Evolutionary conservation across 2,329 filamentous ascomycete species (phyloP).

Genomic region (Celoporthe dispersa): DNA sequence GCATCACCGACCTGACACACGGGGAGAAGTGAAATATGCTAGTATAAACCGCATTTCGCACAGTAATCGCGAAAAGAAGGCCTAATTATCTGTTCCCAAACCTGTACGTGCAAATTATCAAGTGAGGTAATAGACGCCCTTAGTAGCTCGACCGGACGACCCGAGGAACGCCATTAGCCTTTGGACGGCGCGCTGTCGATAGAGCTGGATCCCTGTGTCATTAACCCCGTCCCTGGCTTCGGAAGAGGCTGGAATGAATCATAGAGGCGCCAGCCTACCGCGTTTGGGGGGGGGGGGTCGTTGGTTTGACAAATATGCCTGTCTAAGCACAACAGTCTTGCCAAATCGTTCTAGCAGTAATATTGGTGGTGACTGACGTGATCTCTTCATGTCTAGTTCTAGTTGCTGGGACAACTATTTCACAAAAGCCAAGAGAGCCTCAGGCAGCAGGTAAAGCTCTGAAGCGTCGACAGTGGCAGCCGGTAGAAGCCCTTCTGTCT

Average conservation of each 20-base stretch:
- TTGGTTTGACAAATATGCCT: background rate
- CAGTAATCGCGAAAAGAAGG: background rate
- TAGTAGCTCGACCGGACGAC: background rate
- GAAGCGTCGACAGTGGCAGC: background rate
- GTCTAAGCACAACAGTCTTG: background rate
- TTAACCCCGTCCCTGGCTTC: background rate
- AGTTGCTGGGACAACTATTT: background rate
- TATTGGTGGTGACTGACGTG: background rate
- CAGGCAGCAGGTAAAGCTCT: no score
- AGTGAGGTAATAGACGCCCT: conserved; percentile 1
- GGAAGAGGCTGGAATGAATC: conserved; percentile 3
- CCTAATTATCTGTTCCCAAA: background rate
- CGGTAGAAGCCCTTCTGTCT: background rate
- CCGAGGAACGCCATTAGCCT: background rate
- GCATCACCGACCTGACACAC: no score
- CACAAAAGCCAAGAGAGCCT: background rate
- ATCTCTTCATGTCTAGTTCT: background rate
- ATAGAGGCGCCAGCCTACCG: background rate
- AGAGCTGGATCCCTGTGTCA: background rate
- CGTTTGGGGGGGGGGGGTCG: background rate
- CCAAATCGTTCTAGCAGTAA: background rate
- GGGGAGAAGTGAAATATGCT: background rate
- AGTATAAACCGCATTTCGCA: background rate
- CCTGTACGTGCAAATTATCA: background rate
- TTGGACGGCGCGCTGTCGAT: background rate